Evolutionary conservation across 2,329 filamentous ascomycete genomes (phyloP), one percentile per base, ranked within the genome.

Genomic region (Diaporthe aspalathi): DNA sequence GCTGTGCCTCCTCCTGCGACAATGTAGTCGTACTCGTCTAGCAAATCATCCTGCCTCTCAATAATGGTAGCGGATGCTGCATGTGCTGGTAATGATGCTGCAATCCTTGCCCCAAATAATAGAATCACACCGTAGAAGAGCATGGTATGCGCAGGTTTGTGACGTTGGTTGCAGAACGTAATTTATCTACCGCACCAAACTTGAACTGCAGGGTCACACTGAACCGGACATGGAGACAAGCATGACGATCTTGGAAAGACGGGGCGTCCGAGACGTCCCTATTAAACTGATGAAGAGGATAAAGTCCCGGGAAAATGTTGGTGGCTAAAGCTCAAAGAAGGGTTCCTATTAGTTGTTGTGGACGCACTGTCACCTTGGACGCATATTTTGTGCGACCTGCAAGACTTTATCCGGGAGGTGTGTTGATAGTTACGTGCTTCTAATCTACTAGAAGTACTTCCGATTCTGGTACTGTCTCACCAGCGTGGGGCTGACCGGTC

Each of bases 21-120:
- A 35, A 70, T 54, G n/a, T 70, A 70, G 9, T 70, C 68, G 62
- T 70, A 70, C 45, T 65, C 60, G 3, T 65, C 60, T 29, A 65
- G 60, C 60, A 65, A 38, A 38, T 20, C 60, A 65, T 65, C 45
- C 60, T 65, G 45, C n/a, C 60, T 65, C 60, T 65, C 45, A 9
- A 65, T 38, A 8, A 65, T 65, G 29, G 60, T 65, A 50, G 60
- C 60, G 6, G 60, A 65, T 7, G 24, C 60, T 38, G 60, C 60
- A 50, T 65, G 60, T 20, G 60, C 45, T 4, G 60, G 60, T 65
- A 65, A n/a, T 8, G 45, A 43, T 49, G 60, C 60, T 17, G 16
- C 60, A 50, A 38, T 17, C 29, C 29, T 65, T 38, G 60, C 60
- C 14, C 29, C 17, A 24, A 38, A 49, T 20, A 65, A 14, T 12